Evolutionary conservation across 78 protist genomes (phyloP), one percentile per base, ranked within the genome.

Genomic region (Dictyostelium brefeldianum): DNA sequence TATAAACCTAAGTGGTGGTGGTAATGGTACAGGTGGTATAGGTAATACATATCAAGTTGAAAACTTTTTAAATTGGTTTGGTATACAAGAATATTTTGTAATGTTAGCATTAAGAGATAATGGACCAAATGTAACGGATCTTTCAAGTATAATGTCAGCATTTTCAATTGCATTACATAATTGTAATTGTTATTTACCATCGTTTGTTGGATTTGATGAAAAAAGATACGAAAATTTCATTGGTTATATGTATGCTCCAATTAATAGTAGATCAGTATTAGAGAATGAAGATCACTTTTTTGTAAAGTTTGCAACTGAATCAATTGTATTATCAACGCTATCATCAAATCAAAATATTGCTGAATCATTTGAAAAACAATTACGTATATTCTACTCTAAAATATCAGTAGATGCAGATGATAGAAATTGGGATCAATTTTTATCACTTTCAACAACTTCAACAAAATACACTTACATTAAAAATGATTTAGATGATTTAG

Each of bases 171-270:
- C 92, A 14, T 31, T 87, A 64, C 92, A 87, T 43, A 74, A 87
- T 77, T 67, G 57, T 12, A 50, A 74, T 48, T 87, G 92, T 79
- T 87, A 31, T 77, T 46, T 77, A 57, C 92, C 92, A 41, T 78
- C 78, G 36, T 87, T 87, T 77, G 92, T 87, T 18, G 92, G 92
- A 64, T 87, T 87, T 36, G 83, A 87, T 77, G 92, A 87, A 31
- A 87, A 87, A 73, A 70, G 92, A 70, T 87, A 75, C 20, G 92
- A 87, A n/a, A 87, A 87, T 56, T 87, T 87, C 43, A 17, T 87
- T n/a, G 92, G 92, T 12, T 87, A 87, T 77, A 87, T 87, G 92
- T 87, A 43, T 77, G 73, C 80, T n/a, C 92, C 92, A 20, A 84
- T 84, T 1, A 36, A n/a, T 18, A 56, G 77, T 25, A 84, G 59